Evolutionary conservation across 2,329 filamentous ascomycete genomes (phyloP).

Genomic region (Purpureocillium lavendulum): DNA sequence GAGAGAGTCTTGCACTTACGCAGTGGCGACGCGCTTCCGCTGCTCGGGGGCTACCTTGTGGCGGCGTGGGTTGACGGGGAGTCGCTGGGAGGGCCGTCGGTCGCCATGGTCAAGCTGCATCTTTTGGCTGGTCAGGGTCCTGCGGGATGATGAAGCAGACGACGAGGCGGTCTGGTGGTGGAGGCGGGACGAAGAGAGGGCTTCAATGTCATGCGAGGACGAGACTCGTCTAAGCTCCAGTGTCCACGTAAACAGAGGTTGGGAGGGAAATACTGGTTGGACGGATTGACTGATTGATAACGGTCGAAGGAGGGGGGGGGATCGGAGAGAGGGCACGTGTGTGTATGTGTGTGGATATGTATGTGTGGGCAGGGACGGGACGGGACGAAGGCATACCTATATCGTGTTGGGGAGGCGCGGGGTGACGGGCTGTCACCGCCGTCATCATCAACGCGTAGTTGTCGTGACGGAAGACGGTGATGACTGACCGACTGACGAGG

Average conservation of each 20-base stretch:
- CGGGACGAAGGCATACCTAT: constrained; percentile 1
- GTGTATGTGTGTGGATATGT: too few relatives aligned
- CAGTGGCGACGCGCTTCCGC: constrained; percentile 39
- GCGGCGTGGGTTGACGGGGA: constrained; percentile 41
- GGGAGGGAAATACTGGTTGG: too few relatives aligned
- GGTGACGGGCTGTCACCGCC: constrained; percentile 3
- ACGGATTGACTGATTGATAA: too few relatives aligned
- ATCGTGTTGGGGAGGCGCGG: background rate
- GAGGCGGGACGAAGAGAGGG: background rate
- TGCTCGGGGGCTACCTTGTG: constrained; percentile 37
- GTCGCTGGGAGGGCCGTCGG: constrained; percentile 23
- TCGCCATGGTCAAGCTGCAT: constrained; percentile 18
- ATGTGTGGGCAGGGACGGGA: too few relatives aligned
- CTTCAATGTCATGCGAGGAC: background rate
- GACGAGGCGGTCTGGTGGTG: too few relatives aligned
- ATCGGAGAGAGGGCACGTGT: too few relatives aligned
- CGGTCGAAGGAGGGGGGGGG: too few relatives aligned
- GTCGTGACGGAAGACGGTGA: background rate
- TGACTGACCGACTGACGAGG: too few relatives aligned
- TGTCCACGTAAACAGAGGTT: background rate
- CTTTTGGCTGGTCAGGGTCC: constrained; percentile 2
- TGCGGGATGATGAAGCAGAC: too few relatives aligned
- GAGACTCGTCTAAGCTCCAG: background rate
- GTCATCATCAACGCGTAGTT: constrained; percentile 1
- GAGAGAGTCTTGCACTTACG: too few relatives aligned